Evolutionary conservation across 768 basidiomycete species (phyloP).

Genomic region (Kwoniella sp.): DNA sequence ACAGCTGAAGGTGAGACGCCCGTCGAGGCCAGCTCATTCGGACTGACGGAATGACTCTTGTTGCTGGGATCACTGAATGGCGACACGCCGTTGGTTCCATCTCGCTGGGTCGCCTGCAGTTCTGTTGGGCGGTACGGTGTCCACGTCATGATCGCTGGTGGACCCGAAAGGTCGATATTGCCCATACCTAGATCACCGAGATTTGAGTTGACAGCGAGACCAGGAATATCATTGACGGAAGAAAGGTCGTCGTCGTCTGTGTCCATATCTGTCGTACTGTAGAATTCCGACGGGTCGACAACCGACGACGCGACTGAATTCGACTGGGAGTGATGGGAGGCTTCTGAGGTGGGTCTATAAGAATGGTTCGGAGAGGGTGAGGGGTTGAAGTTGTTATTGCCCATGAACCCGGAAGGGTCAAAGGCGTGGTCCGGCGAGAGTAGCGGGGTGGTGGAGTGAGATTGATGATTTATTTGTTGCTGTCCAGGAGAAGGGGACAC

Average conservation of each 20-base stretch:
- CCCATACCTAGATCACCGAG: constrained; percentile 18
- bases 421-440: not conserved
- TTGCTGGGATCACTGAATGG: constrained; percentile 4
- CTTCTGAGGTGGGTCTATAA: constrained; percentile 3
- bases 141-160: constrained; percentile 14
- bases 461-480: not conserved
- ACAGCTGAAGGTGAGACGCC: constrained; percentile 4
- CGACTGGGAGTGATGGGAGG: constrained; percentile 10
- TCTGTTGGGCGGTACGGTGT: constrained; percentile 5
- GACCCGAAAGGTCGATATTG: constrained; percentile 11
- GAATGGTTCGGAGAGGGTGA: constrained; percentile 3
- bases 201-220: constrained; percentile 6
- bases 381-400: not conserved
- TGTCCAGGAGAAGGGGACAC: not conserved
- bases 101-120: not conserved
- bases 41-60: not conserved
- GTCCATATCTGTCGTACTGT: constrained; percentile 26
- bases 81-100: constrained; percentile 4
- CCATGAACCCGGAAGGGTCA: not conserved
- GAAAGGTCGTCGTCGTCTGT: constrained; percentile 21
- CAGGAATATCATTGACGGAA: constrained; percentile 8
- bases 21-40: not conserved
- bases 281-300: constrained; percentile 16
- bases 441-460: not conserved
- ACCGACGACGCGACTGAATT: not conserved